Evolutionary conservation across 352 stramenopile species (phyloP).

Genomic region (Phytophthora cryptogea): DNA sequence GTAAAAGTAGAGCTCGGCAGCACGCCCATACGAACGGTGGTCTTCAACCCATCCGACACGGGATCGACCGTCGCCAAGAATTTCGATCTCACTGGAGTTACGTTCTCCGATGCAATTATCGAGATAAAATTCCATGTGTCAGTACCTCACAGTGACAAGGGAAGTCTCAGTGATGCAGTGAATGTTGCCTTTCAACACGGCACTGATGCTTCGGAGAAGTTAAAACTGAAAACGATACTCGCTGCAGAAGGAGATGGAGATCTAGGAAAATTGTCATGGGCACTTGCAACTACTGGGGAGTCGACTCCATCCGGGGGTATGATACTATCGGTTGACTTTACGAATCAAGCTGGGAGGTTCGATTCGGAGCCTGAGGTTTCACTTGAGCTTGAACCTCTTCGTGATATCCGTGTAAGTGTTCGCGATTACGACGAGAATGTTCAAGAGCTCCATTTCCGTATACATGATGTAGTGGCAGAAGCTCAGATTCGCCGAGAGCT

Average conservation of each 20-base stretch:
- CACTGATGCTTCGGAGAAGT: constrained; percentile 27
- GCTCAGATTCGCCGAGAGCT: constrained; percentile 49
- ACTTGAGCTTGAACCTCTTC: constrained; percentile 45
- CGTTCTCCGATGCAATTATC: constrained; percentile 28
- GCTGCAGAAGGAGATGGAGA: constrained; percentile 6
- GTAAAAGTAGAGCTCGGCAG: constrained; percentile 35
- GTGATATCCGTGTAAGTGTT: constrained; percentile 52
- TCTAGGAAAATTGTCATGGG: constrained; percentile 26
- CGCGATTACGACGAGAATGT: constrained; percentile 30
- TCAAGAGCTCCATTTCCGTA: constrained; percentile 54
- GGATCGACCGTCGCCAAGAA: constrained; percentile 10
- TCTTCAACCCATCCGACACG: constrained; percentile 27
- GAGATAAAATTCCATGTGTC: constrained; percentile 48
- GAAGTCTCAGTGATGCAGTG: constrained; percentile 39
- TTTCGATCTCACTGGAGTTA: constrained; percentile 5
- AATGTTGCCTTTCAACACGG: constrained; percentile 38
- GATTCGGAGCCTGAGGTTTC: constrained; percentile 34
- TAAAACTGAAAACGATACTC: constrained; percentile 30
- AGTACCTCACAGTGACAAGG: constrained; percentile 49
- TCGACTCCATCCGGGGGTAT: constrained; percentile 3
- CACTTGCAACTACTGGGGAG: constrained; percentile 12
- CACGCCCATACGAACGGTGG: constrained; percentile 21
- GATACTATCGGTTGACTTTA: constrained; percentile 33
- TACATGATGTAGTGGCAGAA: constrained; percentile 47
- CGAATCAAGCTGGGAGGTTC: constrained; percentile 28